Evolutionary conservation across 2,329 filamentous ascomycete species (phyloP), one percentile per base, ranked within the genome.

Genomic region (Xylariaceae sp.): DNA sequence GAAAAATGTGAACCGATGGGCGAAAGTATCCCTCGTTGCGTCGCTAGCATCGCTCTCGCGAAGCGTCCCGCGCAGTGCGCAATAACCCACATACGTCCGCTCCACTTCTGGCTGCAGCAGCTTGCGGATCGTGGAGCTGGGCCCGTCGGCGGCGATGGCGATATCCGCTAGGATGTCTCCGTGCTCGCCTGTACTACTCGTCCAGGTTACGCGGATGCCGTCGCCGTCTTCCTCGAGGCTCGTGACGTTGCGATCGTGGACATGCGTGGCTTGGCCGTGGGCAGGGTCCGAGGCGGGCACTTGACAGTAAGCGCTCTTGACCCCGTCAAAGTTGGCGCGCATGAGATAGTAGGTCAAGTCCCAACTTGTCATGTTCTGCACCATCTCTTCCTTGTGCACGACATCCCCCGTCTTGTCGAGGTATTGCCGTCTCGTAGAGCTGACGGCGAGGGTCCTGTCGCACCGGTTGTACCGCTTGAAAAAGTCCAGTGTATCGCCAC

Each of bases 291-390:
- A 48, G 1, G 42, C 42, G 2, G 61, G 62, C 0, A 56, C 57
- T 4, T 60, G 47, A 45, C 49, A 64, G 41, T 66, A 64, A 1
- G 52, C 17, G 37, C 55, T 63, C 26, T 54, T 37, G 9, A 57
- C 37, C 1, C 65, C 65, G 42, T 73, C 69, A 37, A 68, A 70
- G 39, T 69, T 66, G 42, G 67, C 67, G 22, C 70, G 60, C 45
- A 72, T 57, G 6, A 72, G 44, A 38, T 68, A 58, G 47, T 72
- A 73, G 8, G 68, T 55, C 28, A 72, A 41, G 41, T 72, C 69
- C 70, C 71, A 73, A 16, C 66, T 69, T 3, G 67, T 72, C 71
- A 73, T 73, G 42, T 60, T 58, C 51, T 72, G 69, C 24, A 52
- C 45, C 43, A 59, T 59, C 16, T 64, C 56, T 18, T 59, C 55